These are phyloP conservation scores for Xylariaceae sp. DNA, from an alignment of 2,329 filamentous ascomycete genomes.

Conservation along the genomic window DNA sequence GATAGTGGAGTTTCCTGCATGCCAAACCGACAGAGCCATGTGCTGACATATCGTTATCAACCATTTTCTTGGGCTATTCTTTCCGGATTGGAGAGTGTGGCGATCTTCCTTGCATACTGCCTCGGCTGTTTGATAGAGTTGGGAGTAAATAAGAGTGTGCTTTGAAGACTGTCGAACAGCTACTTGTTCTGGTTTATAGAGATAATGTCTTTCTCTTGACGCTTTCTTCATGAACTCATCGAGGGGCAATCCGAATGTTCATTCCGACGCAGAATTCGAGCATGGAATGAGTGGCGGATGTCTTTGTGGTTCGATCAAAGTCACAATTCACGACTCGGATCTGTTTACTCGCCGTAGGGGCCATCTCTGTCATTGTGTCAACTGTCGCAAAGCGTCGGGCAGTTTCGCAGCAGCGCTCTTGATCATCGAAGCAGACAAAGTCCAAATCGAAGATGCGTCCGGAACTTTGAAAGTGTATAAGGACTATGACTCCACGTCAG, in stretches of 20 bases:
- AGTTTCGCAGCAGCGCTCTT: constrained; percentile 9
- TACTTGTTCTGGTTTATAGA: too few relatives aligned
- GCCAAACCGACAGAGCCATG: too few relatives aligned
- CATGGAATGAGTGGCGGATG: constrained; percentile 9
- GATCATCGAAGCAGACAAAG: constrained; percentile 12
- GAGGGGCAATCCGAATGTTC: constrained; percentile 13
- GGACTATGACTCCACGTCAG: constrained; percentile 9
- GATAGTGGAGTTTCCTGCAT: too few relatives aligned
- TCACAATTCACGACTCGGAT: constrained; percentile 7
- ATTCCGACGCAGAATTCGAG: constrained; percentile 8
- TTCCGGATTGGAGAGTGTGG: too few relatives aligned
- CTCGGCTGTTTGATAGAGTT: too few relatives aligned
- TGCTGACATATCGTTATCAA: too few relatives aligned
- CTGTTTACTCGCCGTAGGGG: constrained; percentile 11
- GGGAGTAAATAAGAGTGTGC: too few relatives aligned
- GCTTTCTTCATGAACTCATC: too few relatives aligned
- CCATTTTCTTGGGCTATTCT: too few relatives aligned
- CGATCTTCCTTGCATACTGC: too few relatives aligned
- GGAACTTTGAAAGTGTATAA: constrained; percentile 11
- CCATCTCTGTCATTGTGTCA: constrained; percentile 14
- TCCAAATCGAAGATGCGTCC: constrained; percentile 6
- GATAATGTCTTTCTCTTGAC: too few relatives aligned
- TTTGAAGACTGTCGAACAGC: too few relatives aligned
- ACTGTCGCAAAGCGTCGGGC: constrained; percentile 12
- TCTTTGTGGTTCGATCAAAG: constrained; percentile 12